These are phyloP conservation scores for Singerocomus rubriflavus DNA, from an alignment of 1,284 basidiomycete genomes.

Conservation along the genomic window DNA sequence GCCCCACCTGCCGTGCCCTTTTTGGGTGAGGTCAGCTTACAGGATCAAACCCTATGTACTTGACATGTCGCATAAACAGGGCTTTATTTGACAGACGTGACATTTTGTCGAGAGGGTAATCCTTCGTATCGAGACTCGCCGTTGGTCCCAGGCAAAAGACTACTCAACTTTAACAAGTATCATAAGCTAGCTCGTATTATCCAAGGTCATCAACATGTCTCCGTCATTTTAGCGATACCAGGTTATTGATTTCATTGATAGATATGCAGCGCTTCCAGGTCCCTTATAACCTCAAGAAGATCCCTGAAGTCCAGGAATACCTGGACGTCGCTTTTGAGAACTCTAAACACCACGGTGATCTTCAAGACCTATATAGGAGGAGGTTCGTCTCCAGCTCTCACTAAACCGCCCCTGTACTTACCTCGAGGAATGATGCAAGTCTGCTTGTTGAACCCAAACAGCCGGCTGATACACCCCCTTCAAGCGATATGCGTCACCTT, in stretches of 20 bases:
- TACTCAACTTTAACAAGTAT: slow-evolving; percentile 96
- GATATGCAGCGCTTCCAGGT: slow-evolving; percentile 95
- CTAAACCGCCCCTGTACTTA: slow-evolving; percentile 1
- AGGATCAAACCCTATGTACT: slow-evolving; percentile 5
- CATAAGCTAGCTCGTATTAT: slow-evolving; percentile 88
- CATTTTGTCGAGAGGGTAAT: slow-evolving; percentile 95
- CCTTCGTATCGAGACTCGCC: slow-evolving; percentile 83
- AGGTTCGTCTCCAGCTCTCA: slow-evolving; percentile 47
- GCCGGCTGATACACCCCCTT: slow-evolving; percentile 63
- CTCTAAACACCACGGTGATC: slow-evolving; percentile 67
- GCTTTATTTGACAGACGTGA: slow-evolving; percentile 87
- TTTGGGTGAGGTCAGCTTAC: slow-evolving; percentile 56
- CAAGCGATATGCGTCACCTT: slow-evolving; percentile 67
- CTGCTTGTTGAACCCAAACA: slow-evolving; percentile 78
- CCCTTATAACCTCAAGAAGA: slow-evolving; percentile 77
- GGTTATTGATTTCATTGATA: slow-evolving; percentile 29
- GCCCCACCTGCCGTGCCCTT: slow-evolving; percentile 89
- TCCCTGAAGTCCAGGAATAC: slow-evolving; percentile 82
- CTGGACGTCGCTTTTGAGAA: slow-evolving; percentile 70
- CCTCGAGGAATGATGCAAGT: slow-evolving; percentile 37
- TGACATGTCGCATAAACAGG: slow-evolving; percentile 42
- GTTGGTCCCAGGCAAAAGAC: slow-evolving; percentile 68
- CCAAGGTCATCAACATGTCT: slow-evolving; percentile 52
- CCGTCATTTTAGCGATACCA: background rate
- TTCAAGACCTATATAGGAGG: slow-evolving; percentile 78